Percentiles rank a stretch among this genome's conserved stretches.
Conservation (phyloP, 2,329 filamentous ascomycete genomes). For the Chaetomium sp. region DNA sequence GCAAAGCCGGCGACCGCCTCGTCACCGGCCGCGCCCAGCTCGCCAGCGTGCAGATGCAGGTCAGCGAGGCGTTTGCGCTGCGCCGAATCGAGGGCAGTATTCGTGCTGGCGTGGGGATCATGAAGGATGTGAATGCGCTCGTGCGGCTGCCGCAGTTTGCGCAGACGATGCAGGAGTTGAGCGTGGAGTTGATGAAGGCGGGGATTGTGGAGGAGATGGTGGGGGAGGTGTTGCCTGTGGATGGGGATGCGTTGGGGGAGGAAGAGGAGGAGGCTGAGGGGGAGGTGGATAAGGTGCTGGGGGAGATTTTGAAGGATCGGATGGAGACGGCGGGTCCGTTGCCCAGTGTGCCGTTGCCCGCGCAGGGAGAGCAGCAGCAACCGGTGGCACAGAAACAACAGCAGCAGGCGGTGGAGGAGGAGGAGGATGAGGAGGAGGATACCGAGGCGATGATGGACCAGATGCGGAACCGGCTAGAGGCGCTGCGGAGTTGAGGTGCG, state of each 20-base stretch:
- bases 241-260: conserved; percentile 59
- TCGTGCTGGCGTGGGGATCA: conserved; percentile 77
- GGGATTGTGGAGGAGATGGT: conserved; percentile 99
- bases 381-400: conserved; percentile 43
- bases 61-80: conserved; percentile 91
- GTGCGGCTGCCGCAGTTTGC: conserved; percentile 80
- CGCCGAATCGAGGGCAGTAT: conserved; percentile 94
- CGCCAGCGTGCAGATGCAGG: conserved; percentile 91
- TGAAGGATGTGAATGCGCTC: conserved; percentile 91
- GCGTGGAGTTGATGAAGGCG: conserved; percentile 82
- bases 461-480: conserved; percentile 88
- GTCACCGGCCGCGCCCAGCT: conserved; percentile 87
- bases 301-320: conserved; percentile 81
- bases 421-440: conserved; percentile 75
- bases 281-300: conserved; percentile 89
- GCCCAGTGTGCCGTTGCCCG: conserved; percentile 47
- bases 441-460: conserved; percentile 86
- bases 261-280: conserved; percentile 66
- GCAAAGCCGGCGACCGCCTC: conserved; percentile 67
- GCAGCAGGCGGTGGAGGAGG: conserved; percentile 42
- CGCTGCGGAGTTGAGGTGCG: conserved; percentile 60
- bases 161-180: conserved; percentile 82
- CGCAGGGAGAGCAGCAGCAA: conserved; percentile 34
- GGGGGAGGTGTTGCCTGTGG: conserved; percentile 73
- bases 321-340: conserved; percentile 58